Conservation (phyloP, 768 basidiomycete genomes). For the Pisolithus marmoratus region DNA sequence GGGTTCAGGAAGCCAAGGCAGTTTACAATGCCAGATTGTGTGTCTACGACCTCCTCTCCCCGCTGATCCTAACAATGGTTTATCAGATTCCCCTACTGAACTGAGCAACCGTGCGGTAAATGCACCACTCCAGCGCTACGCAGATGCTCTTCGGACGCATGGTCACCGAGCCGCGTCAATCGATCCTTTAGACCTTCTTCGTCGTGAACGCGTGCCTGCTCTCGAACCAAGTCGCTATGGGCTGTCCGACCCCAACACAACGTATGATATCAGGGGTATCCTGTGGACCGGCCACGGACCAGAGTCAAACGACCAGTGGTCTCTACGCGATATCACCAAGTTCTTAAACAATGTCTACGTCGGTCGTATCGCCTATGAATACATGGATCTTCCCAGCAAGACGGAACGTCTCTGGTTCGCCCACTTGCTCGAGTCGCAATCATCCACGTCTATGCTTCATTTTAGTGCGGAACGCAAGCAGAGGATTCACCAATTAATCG, state of each 20-base stretch:
- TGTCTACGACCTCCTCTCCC: constrained; percentile 18
- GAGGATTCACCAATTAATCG: constrained; percentile 64
- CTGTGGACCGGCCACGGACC: constrained; percentile 51
- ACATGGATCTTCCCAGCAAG: constrained; percentile 84
- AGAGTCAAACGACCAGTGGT: constrained; percentile 45
- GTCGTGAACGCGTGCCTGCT: constrained; percentile 75
- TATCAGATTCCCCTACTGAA: constrained; percentile 58
- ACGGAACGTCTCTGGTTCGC: constrained; percentile 89
- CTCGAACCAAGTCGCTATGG: constrained; percentile 76
- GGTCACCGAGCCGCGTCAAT: constrained; percentile 82
- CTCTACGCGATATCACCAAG: constrained; percentile 60
- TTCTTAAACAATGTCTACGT: constrained; percentile 76
- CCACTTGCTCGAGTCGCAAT: constrained; percentile 63
- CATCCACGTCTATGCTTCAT: constrained; percentile 26
- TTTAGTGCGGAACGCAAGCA: constrained; percentile 36
- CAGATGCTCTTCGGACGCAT: constrained; percentile 82
- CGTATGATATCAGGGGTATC: constrained; percentile 76
- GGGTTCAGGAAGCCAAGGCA: constrained; percentile 63
- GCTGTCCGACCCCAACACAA: constrained; percentile 43
- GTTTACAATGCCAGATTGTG: constrained; percentile 70
- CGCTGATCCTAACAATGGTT: background rate
- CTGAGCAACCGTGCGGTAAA: constrained; percentile 65
- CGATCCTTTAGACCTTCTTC: constrained; percentile 84
- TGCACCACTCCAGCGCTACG: constrained; percentile 79
- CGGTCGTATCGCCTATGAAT: constrained; percentile 86